phyloP scores from a whole-genome alignment of 331 rosid genomes.

The Telfairia occidentalis region DNA sequence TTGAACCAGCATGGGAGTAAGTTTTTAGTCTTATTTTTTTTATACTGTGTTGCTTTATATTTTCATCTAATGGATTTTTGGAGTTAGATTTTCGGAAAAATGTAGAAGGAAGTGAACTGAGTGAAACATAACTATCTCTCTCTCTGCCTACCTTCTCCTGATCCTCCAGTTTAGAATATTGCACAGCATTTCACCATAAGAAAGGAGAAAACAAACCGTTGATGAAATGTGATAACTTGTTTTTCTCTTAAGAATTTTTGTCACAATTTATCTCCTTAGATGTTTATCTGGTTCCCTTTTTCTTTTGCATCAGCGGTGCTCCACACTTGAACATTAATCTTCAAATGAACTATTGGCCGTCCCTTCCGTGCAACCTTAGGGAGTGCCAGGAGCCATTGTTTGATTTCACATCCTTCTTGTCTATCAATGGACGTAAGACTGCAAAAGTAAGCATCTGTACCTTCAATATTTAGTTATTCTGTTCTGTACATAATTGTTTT shows the following conservation, averaged over 20 bases:
- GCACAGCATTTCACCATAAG: neutral
- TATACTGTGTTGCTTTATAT: neutral
- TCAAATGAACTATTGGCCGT: conserved; percentile 96
- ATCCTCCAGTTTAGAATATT: neutral
- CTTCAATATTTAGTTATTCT: conserved; percentile 6
- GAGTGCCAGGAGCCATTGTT: conserved; percentile 93
- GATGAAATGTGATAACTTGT: neutral
- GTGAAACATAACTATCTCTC: neutral
- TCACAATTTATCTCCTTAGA: neutral
- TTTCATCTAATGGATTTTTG: neutral
- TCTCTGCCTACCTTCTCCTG: neutral
- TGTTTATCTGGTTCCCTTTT: conserved; percentile 20
- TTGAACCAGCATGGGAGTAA: conserved; percentile 91
- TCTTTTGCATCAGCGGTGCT: conserved; percentile 59
- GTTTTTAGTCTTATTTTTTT: conserved; percentile 13
- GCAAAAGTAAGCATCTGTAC: conserved; percentile 57
- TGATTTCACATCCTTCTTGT: conserved; percentile 51
- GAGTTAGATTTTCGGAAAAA: neutral
- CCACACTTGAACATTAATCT: conserved; percentile 89
- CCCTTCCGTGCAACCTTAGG: conserved; percentile 76
- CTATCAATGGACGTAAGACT: conserved; percentile 62
- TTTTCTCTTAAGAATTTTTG: neutral
- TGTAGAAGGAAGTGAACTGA: neutral
- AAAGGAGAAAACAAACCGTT: neutral
- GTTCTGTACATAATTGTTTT: neutral